Conservation (phyloP, 768 basidiomycete species). For the Amylocystis lapponica region DNA sequence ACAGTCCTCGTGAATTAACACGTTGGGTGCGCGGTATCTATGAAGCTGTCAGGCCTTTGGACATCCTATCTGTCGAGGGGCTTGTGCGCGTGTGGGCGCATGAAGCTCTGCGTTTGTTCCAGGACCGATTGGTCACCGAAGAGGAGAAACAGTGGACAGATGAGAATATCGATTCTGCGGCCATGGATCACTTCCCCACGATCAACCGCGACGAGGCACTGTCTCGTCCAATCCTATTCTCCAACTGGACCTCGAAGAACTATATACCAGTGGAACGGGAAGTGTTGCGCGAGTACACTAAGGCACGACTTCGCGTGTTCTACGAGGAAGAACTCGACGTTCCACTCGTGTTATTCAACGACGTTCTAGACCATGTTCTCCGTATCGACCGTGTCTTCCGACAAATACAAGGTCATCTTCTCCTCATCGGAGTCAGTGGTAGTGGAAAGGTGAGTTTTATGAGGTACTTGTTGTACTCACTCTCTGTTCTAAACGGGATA, state of each 20-base stretch:
- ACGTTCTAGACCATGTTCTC: slow-evolving; percentile 95
- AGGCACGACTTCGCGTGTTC: slow-evolving; percentile 95
- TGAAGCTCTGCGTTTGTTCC: slow-evolving; percentile 94
- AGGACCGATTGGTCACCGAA: slow-evolving; percentile 91
- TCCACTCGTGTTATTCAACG: slow-evolving; percentile 95
- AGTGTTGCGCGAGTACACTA: slow-evolving; percentile 89
- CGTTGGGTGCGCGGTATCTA: slow-evolving; percentile 97
- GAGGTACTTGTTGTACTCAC: no score
- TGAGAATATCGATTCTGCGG: slow-evolving; percentile 78
- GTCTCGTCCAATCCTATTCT: slow-evolving; percentile 87
- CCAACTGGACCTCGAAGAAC: slow-evolving; percentile 98
- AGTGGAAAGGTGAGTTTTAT: slow-evolving; percentile 79
- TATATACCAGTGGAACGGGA: slow-evolving; percentile 96
- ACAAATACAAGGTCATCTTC: slow-evolving; percentile 92
- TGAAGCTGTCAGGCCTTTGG: slow-evolving; percentile 91
- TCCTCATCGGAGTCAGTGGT: slow-evolving; percentile 96
- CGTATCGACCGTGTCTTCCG: slow-evolving; percentile 99
- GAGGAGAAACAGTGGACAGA: slow-evolving; percentile 96
- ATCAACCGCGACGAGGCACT: slow-evolving; percentile 86
- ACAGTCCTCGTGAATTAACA: slow-evolving; percentile 97
- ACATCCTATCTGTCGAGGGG: slow-evolving; percentile 90
- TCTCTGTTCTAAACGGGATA: slow-evolving; percentile 13
- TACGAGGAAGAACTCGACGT: slow-evolving; percentile 99
- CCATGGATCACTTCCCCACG: slow-evolving; percentile 89
- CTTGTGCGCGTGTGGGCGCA: slow-evolving; percentile 97